Evolutionary conservation across 2,329 filamentous ascomycete species (phyloP).

Genomic region (Ramularia collo-cygni): DNA sequence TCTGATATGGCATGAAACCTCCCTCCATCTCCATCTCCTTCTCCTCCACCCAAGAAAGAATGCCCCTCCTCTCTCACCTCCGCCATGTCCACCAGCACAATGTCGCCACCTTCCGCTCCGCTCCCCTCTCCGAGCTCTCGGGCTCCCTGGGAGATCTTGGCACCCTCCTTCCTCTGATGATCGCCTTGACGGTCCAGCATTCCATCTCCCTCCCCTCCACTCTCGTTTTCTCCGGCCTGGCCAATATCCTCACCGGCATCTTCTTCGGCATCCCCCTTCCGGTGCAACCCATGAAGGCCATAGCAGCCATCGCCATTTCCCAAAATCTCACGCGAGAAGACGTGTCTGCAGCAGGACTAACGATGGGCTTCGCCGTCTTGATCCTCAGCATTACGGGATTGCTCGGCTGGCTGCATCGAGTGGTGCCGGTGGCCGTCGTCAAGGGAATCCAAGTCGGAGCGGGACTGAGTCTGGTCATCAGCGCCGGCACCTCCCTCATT

Average conservation of each 20-base stretch:
- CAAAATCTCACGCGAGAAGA: constrained; percentile 59
- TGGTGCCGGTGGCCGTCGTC: constrained; percentile 78
- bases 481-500: constrained; percentile 64
- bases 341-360: constrained; percentile 75
- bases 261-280: constrained; percentile 84
- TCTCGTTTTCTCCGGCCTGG: constrained; percentile 79
- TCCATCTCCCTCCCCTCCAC: constrained; percentile 79
- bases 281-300: constrained; percentile 86
- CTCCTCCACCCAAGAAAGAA: too few species aligned
- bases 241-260: constrained; percentile 75
- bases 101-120: constrained; percentile 47
- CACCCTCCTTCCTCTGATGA: constrained; percentile 81
- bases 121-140: constrained; percentile 69
- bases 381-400: constrained; percentile 73
- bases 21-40: too few species aligned
- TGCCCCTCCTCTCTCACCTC: constrained; percentile 18
- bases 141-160: constrained; percentile 85
- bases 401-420: constrained; percentile 63
- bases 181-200: constrained; percentile 69
- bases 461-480: constrained; percentile 73
- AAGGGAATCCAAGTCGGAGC: constrained; percentile 94
- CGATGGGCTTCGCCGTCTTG: constrained; percentile 66
- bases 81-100: constrained; percentile 40
- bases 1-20: too few species aligned
- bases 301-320: constrained; percentile 81